These are phyloP conservation scores for Wickerhamomyces chaumierensis DNA, from an alignment of 805 yeast species.

Conservation along the genomic window DNA sequence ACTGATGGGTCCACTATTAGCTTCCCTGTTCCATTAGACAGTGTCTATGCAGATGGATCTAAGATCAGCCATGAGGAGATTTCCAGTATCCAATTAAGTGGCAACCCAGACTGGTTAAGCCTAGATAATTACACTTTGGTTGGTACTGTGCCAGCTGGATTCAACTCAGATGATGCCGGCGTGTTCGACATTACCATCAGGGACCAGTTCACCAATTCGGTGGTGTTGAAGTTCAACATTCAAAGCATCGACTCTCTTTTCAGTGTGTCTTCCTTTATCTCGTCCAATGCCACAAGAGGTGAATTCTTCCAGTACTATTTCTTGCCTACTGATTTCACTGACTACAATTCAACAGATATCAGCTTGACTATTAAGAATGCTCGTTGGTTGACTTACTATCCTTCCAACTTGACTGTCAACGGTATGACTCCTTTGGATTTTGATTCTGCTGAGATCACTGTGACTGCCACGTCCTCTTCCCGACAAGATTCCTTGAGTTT, in stretches of 20 bases:
- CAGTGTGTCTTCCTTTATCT: constrained; percentile 37
- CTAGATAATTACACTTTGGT: constrained; percentile 32
- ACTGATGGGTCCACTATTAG: constrained; percentile 47
- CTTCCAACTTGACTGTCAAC: constrained; percentile 47
- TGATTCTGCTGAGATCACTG: constrained; percentile 25
- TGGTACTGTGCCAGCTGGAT: constrained; percentile 45
- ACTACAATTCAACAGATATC: constrained; percentile 37
- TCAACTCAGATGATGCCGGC: constrained; percentile 21
- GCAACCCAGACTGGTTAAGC: constrained; percentile 52
- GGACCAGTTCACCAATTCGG: constrained; percentile 51
- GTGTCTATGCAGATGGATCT: constrained; percentile 54
- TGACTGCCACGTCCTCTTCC: constrained; percentile 29
- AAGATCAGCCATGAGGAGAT: constrained; percentile 39
- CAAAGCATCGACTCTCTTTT: constrained; percentile 44
- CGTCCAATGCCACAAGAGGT: constrained; percentile 61
- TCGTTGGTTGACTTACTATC: constrained; percentile 58
- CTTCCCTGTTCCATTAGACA: constrained; percentile 48
- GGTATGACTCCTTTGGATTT: constrained; percentile 57
- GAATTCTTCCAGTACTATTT: constrained; percentile 47
- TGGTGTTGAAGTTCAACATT: constrained; percentile 46
- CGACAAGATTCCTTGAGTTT: constrained; percentile 32
- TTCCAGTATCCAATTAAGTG: constrained; percentile 33
- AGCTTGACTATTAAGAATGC: constrained; percentile 30
- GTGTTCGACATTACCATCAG: constrained; percentile 41
- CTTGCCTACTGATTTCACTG: constrained; percentile 44